Evolutionary conservation across 192 early-diverging fungal genomes (phyloP).

Genomic region (Backusella psychrophila): DNA sequence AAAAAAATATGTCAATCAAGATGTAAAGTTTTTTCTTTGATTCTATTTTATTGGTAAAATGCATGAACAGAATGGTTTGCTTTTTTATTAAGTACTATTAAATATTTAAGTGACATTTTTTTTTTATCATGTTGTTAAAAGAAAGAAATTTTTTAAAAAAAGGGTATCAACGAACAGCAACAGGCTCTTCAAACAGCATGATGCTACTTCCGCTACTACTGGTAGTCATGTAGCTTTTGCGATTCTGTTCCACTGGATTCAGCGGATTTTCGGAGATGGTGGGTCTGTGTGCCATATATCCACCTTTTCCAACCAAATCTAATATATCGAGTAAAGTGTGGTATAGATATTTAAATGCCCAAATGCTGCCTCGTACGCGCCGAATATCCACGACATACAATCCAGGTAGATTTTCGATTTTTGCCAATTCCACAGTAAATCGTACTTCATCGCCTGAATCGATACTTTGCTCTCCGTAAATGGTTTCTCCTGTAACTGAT

Average conservation of each 20-base stretch:
- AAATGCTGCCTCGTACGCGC: conserved; percentile 69
- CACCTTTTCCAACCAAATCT: conserved; percentile 45
- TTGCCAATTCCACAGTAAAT: conserved; percentile 86
- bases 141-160: neutral
- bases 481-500: conserved; percentile 13
- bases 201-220: conserved; percentile 14
- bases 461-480: conserved; percentile 53
- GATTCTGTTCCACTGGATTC: conserved; percentile 1
- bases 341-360: conserved; percentile 79
- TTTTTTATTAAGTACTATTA: conserved; percentile 3
- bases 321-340: conserved; percentile 53
- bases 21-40: neutral
- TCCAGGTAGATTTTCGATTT: conserved; percentile 84
- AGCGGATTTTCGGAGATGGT: neutral
- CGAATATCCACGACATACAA: conserved; percentile 74
- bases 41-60: neutral
- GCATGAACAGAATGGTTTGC: conserved; percentile 1
- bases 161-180: conserved; percentile 7
- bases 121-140: neutral
- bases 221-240: conserved; percentile 11
- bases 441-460: conserved; percentile 80
- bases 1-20: neutral
- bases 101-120: neutral
- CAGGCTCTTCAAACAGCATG: conserved; percentile 7
- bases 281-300: conserved; percentile 12